Percentiles rank a stretch among this genome's conserved stretches.
phyloP scores from a whole-genome alignment of 176 grass and related monocot genomes.

The Oryza punctata region DNA sequence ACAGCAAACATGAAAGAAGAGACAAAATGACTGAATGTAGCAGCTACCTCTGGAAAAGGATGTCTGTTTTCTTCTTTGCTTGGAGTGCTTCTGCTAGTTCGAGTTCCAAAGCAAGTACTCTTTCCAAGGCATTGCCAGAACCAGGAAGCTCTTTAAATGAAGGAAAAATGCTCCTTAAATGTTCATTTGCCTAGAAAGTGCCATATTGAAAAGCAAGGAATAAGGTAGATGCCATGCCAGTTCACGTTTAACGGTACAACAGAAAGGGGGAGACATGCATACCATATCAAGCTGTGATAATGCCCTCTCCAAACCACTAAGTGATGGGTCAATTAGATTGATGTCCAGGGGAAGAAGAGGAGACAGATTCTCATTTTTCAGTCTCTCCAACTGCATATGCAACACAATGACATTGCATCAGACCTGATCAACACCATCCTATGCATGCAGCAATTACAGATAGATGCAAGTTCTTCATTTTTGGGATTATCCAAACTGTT shows the following conservation, averaged over 20 bases:
- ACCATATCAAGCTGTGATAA: conserved; percentile 94
- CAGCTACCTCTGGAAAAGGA: conserved; percentile 77
- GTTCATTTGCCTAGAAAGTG: conserved; percentile 81
- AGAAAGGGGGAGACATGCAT: conserved; percentile 28
- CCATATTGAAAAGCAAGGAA: conserved; percentile 21
- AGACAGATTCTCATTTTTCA: conserved; percentile 77
- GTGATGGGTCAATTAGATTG: conserved; percentile 66
- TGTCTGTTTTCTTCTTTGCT: conserved; percentile 73
- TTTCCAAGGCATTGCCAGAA: conserved; percentile 89
- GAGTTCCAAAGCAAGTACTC: conserved; percentile 92
- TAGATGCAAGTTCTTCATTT: conserved; percentile 12
- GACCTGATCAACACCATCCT: background rate
- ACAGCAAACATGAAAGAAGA: conserved; percentile 12
- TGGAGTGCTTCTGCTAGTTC: conserved; percentile 90
- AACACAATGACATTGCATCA: conserved; percentile 33
- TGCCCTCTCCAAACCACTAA: conserved; percentile 72
- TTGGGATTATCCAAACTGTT: background rate
- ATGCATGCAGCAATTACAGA: background rate
- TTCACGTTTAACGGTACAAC: conserved; percentile 19
- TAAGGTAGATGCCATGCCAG: background rate
- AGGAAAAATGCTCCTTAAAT: conserved; percentile 76
- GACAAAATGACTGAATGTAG: background rate
- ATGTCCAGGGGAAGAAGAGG: conserved; percentile 67
- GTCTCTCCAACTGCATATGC: conserved; percentile 74
- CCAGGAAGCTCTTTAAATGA: conserved; percentile 88